Evolutionary conservation across 345 rosid genomes (phyloP), one percentile per base, ranked within the genome.

Genomic region (Boechera divaricarpa): DNA sequence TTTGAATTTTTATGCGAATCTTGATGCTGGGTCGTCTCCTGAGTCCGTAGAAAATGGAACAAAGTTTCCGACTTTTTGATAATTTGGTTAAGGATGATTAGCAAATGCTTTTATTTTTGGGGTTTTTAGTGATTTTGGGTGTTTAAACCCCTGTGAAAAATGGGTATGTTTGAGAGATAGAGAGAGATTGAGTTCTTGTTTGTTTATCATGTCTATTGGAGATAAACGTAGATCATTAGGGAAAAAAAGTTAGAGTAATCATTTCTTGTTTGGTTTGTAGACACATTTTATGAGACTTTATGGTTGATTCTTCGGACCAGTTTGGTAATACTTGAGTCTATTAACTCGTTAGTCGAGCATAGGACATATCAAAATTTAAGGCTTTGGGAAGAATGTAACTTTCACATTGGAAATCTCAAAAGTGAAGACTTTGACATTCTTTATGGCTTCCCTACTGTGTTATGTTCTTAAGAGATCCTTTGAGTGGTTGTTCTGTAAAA

Each of bases 11-110:
- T 62, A n/a, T 60, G 53, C 58, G 24, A 81, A 68, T 86, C 56
- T 5, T 33, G 71, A 42, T 67, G 38, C 58, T 73, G 49, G 36
- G 70, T 47, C 79, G 51, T 55, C 12, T 72, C 77, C 18, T 76
- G 80, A 77, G 59, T 80, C 78, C 81, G 60, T 69, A 45, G 65
- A 77, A 82, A 79, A 42, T 70, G 71, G 55, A 69, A 63, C 78
- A 21, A 67, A 68, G 58, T 49, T 2, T 42, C 79, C 24, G 73
- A 59, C 10, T 75, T 64, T 72, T 39, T 4, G 8, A 9, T 36
- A 49, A 69, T 72, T 52, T 45, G 32, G 66, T 58, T 10, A 29
- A 13, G 1, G 24, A 59, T 18, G 51, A 48, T 38, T 36, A 44
- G 15, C 21, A 16, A 53, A 35, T 11, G 41, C 6, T 33, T 71